Conservation (phyloP, 441 rosid species). For the Erodium moschatum region DNA sequence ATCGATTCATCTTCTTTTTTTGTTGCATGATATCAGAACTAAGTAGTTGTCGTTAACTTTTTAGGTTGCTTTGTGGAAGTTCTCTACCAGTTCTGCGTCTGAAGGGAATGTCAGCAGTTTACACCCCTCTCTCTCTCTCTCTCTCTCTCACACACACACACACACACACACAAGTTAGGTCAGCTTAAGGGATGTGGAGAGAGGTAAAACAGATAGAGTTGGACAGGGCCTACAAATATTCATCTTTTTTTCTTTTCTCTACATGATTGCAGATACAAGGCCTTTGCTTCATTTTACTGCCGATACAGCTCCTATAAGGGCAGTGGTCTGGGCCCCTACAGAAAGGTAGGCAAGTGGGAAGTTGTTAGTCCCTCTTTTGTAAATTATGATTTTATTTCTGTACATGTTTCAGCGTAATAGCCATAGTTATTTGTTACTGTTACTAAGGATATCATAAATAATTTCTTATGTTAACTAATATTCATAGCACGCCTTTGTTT, state of each 20-base stretch:
- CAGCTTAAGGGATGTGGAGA: neutral
- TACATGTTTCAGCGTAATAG: neutral
- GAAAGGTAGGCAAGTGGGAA: constrained; percentile 45
- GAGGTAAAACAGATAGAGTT: neutral
- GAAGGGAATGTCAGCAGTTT: constrained; percentile 37
- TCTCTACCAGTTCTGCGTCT: constrained; percentile 37
- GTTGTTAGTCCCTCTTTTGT: neutral
- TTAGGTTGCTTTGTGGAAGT: constrained; percentile 95
- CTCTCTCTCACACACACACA: too few species aligned
- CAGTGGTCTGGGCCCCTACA: constrained; percentile 83
- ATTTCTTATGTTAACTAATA: constrained; percentile 15
- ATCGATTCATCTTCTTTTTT: neutral
- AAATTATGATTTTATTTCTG: neutral
- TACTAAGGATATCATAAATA: too few species aligned
- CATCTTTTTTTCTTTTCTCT: constrained; percentile 8
- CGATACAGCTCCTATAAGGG: constrained; percentile 70
- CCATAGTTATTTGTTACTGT: neutral
- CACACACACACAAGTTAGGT: neutral
- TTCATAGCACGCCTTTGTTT: constrained; percentile 17
- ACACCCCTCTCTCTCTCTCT: constrained; percentile 9
- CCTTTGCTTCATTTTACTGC: constrained; percentile 81
- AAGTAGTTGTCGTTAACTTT: constrained; percentile 9
- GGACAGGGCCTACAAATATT: neutral
- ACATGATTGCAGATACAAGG: constrained; percentile 58
- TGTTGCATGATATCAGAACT: constrained; percentile 10